Evolutionary conservation across 108 stramenopile genomes (phyloP), one percentile per base, ranked within the genome.

Genomic region (Schizochytrium sp.): DNA sequence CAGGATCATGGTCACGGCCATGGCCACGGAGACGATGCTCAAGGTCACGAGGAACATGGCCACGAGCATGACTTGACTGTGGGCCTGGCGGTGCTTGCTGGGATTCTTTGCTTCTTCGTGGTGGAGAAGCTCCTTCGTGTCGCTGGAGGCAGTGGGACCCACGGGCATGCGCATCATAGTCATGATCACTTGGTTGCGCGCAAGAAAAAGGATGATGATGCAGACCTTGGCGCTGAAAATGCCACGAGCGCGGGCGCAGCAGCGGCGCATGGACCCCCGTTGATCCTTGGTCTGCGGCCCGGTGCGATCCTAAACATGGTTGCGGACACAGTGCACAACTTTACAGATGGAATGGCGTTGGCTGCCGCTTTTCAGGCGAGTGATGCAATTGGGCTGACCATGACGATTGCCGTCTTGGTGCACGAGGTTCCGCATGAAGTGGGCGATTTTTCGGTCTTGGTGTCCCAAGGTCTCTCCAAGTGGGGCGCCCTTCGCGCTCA

Each of bases 351-450:
- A 6, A 87, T 87, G 87, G 57, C 58, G 14, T n/a, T 90, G 5
- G 90, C 58, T 10, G 90, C 90, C 1, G 87, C 76, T 88, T 90
- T 90, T 12, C 87, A 87, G 5, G 34, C 23, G 12, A 43, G 87
- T 18, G 28, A 48, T 0, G 43, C 16, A 18, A 19, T 90, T 5
- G 90, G 90, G 6, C 16, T 88, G n/a, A 88, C 87, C 16, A 60
- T 87, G 34, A 87, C 44, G 41, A 58, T 87, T 21, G 90, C 90
- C 6, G 87, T 87, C 10, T 18, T 87, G 57, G 55, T 87, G 25
- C 90, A 90, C 60, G 90, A 90, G 34, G 58, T 87, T n/a, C 90
- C 87, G 0, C 90, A 90, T 44, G 90, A 90, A 57, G 23, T 90
- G 8, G 90, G 89, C 8, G 90, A 90, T 41, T 90, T 90, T 87